phyloP scores from a whole-genome alignment of 73 alveolate genomes.

The Symbiodinium natans region DNA sequence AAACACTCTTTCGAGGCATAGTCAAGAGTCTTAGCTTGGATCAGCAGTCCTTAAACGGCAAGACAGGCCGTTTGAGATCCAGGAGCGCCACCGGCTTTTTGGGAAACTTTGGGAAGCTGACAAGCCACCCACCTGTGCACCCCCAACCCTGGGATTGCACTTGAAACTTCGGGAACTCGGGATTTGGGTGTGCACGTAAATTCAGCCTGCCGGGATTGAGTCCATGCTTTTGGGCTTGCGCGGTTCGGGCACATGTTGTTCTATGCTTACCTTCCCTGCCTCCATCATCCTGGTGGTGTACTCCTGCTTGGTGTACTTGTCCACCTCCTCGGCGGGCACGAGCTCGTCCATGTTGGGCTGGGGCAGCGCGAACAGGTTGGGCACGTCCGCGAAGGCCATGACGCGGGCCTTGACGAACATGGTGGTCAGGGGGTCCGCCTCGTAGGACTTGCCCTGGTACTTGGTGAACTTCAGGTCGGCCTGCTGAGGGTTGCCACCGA shows the following conservation, averaged over 20 bases:
- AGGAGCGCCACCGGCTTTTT: no score
- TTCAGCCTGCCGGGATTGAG: neutral
- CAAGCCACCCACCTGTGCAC: neutral
- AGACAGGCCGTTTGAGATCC: no score
- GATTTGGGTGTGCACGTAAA: neutral
- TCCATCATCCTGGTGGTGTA: slow-evolving; percentile 89
- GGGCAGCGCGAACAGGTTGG: slow-evolving; percentile 92
- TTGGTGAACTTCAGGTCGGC: slow-evolving; percentile 87
- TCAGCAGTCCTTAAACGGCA: no score
- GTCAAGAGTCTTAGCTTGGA: no score
- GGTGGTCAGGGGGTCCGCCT: slow-evolving; percentile 90
- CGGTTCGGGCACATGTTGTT: no score
- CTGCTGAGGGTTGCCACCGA: slow-evolving; percentile 89
- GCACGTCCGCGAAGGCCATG: slow-evolving; percentile 75
- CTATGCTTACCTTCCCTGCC: neutral
- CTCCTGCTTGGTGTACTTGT: slow-evolving; percentile 85
- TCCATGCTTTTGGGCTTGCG: neutral
- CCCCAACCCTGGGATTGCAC: neutral
- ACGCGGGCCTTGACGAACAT: slow-evolving; percentile 88
- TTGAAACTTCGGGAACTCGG: neutral
- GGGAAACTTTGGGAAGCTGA: neutral
- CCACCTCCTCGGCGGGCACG: slow-evolving; percentile 88
- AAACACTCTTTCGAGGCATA: no score
- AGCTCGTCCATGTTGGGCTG: slow-evolving; percentile 92
- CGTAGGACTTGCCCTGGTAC: slow-evolving; percentile 79